These are phyloP conservation scores for Asterochloris sp. DNA, from an alignment of 139 green algal genomes.

Conservation along the genomic window DNA sequence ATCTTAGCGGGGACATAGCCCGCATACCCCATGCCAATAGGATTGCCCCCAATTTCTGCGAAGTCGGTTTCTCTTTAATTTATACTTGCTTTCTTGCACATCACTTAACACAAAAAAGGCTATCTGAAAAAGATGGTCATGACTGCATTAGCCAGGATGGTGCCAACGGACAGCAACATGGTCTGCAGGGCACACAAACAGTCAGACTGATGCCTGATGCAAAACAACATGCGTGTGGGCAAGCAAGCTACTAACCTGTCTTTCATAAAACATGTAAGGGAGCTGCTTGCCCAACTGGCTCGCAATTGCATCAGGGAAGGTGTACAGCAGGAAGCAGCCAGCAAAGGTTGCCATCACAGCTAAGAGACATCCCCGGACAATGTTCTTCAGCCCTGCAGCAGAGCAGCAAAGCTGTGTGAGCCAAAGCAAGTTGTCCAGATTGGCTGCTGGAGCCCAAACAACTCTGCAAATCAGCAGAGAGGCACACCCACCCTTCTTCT, in stretches of 20 bases:
- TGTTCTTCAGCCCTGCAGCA: slow-evolving; percentile 43
- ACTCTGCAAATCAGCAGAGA: not conserved
- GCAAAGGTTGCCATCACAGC: slow-evolving; percentile 52
- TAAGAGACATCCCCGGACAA: slow-evolving; percentile 42
- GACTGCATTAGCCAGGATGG: not conserved
- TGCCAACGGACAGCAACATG: not conserved
- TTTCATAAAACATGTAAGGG: slow-evolving; percentile 58
- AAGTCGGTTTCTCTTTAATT: too few species aligned
- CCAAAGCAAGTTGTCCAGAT: not conserved
- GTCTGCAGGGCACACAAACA: not conserved
- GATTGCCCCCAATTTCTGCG: too few species aligned
- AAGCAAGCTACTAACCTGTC: slow-evolving; percentile 14
- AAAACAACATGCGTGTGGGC: not conserved
- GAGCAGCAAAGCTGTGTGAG: not conserved
- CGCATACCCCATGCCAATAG: too few species aligned
- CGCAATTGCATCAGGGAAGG: slow-evolving; percentile 37
- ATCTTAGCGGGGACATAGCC: too few species aligned
- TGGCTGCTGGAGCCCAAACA: not conserved
- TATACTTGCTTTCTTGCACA: too few species aligned
- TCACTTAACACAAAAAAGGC: too few species aligned
- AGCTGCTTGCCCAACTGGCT: slow-evolving; percentile 27
- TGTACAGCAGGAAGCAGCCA: slow-evolving; percentile 45
- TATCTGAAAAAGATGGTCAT: slow-evolving; percentile 16
- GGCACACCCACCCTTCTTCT: slow-evolving; percentile 32
- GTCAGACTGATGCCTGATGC: not conserved